Conservation (phyloP, 1,284 basidiomycete species). For the Blastosporella zonata region DNA sequence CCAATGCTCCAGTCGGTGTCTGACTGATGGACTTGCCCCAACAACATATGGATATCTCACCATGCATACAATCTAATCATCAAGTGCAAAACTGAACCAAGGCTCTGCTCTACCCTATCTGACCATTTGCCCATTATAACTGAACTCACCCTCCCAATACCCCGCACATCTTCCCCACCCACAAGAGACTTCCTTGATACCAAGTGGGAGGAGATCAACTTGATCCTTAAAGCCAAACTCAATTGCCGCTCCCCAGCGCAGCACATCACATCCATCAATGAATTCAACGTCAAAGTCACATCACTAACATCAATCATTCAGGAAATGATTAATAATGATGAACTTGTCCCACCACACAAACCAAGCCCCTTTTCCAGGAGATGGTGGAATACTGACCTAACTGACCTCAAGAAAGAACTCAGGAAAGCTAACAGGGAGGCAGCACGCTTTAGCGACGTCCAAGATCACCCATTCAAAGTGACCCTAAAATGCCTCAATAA, state of each 20-base stretch:
- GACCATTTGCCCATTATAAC: slow-evolving; percentile 8
- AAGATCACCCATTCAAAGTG: not conserved
- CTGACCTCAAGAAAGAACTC: not conserved
- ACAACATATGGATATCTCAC: slow-evolving; percentile 9
- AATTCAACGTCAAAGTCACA: not conserved
- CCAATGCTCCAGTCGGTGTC: not conserved
- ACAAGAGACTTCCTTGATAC: not conserved
- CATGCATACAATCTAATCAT: not conserved
- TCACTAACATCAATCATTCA: slow-evolving; percentile 1
- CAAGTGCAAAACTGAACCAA: not conserved
- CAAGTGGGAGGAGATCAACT: not conserved
- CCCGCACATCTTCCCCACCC: not conserved
- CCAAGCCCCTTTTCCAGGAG: slow-evolving; percentile 2
- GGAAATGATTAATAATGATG: not conserved
- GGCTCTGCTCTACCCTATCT: not conserved
- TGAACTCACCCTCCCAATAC: not conserved
- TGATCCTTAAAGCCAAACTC: not conserved
- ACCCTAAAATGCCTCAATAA: not conserved
- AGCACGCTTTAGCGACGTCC: not conserved
- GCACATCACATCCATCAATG: not conserved
- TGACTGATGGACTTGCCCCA: not conserved
- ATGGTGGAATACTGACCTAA: slow-evolving; percentile 5
- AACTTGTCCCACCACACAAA: not conserved
- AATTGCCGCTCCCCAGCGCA: not conserved
- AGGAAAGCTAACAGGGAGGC: not conserved